phyloP scores from a whole-genome alignment of 2,329 filamentous ascomycete species.

The Fusarium stilboides region DNA sequence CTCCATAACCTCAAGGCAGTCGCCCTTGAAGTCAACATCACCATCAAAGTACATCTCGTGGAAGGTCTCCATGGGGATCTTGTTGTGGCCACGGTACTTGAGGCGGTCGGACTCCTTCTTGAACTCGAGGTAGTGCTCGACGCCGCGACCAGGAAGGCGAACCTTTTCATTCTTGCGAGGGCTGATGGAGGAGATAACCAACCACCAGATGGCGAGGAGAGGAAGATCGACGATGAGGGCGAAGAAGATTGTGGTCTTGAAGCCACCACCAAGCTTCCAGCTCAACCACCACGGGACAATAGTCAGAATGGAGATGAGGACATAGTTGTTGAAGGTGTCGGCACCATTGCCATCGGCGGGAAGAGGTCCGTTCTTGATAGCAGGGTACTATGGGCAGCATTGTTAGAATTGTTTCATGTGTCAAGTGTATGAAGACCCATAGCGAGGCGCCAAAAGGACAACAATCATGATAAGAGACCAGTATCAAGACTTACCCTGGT shows the following conservation, averaged over 20 bases:
- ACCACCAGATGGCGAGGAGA: constrained; percentile 87
- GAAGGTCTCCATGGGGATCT: constrained; percentile 93
- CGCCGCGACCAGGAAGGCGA: constrained; percentile 84
- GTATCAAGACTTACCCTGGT: constrained; percentile 54
- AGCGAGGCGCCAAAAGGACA: constrained; percentile 32
- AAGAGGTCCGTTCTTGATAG: constrained; percentile 94
- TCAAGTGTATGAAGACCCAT: too few relatives aligned
- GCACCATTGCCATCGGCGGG: constrained; percentile 89
- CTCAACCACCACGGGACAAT: constrained; percentile 84
- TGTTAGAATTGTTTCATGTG: constrained; percentile 14
- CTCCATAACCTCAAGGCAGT: constrained; percentile 89
- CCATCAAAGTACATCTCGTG: constrained; percentile 98
- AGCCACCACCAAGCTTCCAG: constrained; percentile 88
- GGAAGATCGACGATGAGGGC: constrained; percentile 83
- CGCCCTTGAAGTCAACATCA: constrained; percentile 95
- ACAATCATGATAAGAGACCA: constrained; percentile 19
- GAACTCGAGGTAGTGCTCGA: constrained; percentile 93
- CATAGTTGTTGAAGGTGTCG: constrained; percentile 88
- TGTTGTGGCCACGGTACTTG: constrained; percentile 83
- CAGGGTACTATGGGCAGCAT: constrained; percentile 57
- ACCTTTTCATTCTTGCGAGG: constrained; percentile 95
- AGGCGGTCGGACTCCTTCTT: constrained; percentile 72
- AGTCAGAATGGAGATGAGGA: constrained; percentile 79
- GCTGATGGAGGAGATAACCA: constrained; percentile 82
- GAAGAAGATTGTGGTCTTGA: constrained; percentile 92